Evolutionary conservation across 495 filamentous ascomycete species (phyloP).

Genomic region (Polyplosphaeria fusca): DNA sequence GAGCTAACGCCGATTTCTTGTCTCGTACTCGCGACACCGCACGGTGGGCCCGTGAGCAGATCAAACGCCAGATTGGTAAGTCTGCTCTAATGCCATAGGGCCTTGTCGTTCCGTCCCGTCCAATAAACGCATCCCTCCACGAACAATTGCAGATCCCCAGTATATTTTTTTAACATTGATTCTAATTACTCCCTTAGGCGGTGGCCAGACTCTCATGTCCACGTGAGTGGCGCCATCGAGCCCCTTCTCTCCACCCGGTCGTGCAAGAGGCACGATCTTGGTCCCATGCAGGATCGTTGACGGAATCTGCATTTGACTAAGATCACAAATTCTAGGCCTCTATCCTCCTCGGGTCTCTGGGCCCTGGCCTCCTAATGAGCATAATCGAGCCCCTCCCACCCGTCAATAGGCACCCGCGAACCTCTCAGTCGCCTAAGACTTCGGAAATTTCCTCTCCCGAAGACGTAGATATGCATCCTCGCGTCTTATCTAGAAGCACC

Average conservation of each 20-base stretch:
- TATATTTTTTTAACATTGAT: not conserved
- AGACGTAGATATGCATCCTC: not conserved
- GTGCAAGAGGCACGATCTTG: too few relatives aligned
- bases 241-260: too few relatives aligned
- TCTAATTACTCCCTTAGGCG: too few relatives aligned
- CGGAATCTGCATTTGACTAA: not conserved
- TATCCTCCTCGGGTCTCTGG: not conserved
- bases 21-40: conserved; percentile 86
- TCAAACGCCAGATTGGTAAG: conserved; percentile 78
- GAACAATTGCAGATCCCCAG: not conserved
- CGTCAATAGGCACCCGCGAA: too few relatives aligned
- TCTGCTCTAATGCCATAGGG: not conserved
- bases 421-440: too few relatives aligned
- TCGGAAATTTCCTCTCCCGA: not conserved
- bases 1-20: conserved; percentile 77
- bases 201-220: too few relatives aligned
- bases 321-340: not conserved
- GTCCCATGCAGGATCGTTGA: too few relatives aligned
- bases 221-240: too few relatives aligned
- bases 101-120: not conserved
- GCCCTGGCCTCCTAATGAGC: too few relatives aligned
- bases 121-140: not conserved
- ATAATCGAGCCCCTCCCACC: too few relatives aligned
- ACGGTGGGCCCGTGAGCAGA: conserved; percentile 94
- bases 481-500: not conserved